These are phyloP conservation scores for Collybia sp. DNA, from an alignment of 768 basidiomycete species.

Conservation along the genomic window DNA sequence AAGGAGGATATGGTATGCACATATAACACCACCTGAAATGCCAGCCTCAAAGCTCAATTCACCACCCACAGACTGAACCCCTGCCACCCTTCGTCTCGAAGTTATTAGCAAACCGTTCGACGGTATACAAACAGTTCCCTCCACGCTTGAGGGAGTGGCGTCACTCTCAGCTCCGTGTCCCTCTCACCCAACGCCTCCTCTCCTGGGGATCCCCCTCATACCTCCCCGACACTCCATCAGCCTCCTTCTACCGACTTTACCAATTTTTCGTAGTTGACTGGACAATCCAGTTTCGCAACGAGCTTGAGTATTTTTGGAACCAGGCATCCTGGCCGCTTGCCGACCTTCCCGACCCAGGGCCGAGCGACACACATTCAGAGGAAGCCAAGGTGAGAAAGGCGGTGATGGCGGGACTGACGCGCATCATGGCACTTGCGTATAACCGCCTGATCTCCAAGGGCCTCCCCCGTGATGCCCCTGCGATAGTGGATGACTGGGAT, in stretches of 20 bases:
- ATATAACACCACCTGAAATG: no score
- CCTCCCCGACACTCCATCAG: slow-evolving; percentile 15
- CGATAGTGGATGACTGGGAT: slow-evolving; percentile 22
- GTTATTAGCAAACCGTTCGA: neutral
- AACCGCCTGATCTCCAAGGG: slow-evolving; percentile 23
- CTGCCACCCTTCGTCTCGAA: neutral
- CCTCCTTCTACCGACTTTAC: slow-evolving; percentile 28
- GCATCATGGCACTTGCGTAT: slow-evolving; percentile 20
- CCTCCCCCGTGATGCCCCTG: slow-evolving; percentile 26
- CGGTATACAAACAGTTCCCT: neutral
- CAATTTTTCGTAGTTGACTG: slow-evolving; percentile 20
- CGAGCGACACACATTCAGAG: slow-evolving; percentile 9
- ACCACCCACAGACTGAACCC: neutral
- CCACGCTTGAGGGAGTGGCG: neutral
- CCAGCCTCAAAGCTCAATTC: neutral
- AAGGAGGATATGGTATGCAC: no score
- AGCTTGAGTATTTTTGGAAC: slow-evolving; percentile 26
- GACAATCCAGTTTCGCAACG: slow-evolving; percentile 21
- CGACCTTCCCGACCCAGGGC: slow-evolving; percentile 11
- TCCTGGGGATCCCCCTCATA: neutral
- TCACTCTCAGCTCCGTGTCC: neutral
- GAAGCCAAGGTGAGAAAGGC: slow-evolving; percentile 12
- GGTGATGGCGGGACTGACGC: slow-evolving; percentile 20
- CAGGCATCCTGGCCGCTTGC: slow-evolving; percentile 14
- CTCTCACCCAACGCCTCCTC: neutral